Base-by-base conservation (phyloP, 2,329 filamentous ascomycete species). In the Aspergillus glaucus region DNA sequence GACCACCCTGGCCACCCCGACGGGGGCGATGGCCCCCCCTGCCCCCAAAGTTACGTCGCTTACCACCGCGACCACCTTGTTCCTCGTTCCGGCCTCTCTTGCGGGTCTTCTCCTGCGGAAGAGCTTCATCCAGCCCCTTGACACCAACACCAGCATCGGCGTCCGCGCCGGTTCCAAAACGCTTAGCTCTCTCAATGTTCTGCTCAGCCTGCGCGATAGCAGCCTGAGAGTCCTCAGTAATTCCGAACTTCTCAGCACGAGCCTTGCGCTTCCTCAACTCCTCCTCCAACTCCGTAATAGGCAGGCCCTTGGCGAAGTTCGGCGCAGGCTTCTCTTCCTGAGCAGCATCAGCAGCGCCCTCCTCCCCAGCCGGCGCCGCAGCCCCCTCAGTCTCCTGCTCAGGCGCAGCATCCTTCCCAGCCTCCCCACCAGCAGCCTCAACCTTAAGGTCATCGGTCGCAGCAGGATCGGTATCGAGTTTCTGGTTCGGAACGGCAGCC, bases 231-330 rank as follows among this genome's bases (percentile, higher is more conserved):
- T 70, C 68, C 49, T 72, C 68, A n/a, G 66, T 64, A 34, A 72
- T 69, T 17, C 73, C 73, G 53, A 77, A 77, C 50, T 75, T 73
- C 52, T 71, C 73, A 10, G 74, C 74, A 45, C 74, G 72, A 34
- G 70, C 69, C 58, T 74, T 74, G 51, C 74, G 72, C 63, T 75
- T 76, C 48, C 63, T 68, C 55, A 76, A 51, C 48, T 77, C 74
- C 37, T 65, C 65, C 52, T 76, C 73, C 21, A 75, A 46, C 47
- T 73, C 67, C 6, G 73, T 72, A 14, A 67, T 57, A 8, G 72
- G 66, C 15, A 76, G 65, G 21, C 71, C 67, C 19, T 67, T 64
- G 7, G 67, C 66, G 56, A 69, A 76, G 48, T 70, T 62, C 22
- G 64, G 62, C 1, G 62, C 59, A 4, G 66, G 64, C 55, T 71